Evolutionary conservation across 2,329 filamentous ascomycete species (phyloP), one percentile per base, ranked within the genome.

Genomic region (Zymoseptoria tritici): DNA sequence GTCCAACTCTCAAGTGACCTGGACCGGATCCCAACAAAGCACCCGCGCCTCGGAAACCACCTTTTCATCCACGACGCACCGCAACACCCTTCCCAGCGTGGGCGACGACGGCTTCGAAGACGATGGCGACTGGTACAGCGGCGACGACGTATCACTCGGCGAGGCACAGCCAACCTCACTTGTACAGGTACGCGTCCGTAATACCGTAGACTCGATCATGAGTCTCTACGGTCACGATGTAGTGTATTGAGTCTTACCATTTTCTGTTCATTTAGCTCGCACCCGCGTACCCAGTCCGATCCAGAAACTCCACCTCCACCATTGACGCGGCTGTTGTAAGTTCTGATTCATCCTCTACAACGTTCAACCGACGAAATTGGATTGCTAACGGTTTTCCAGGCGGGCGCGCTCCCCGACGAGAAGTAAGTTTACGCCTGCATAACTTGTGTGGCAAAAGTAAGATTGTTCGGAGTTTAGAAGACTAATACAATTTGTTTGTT

Each of bases 141-240:
- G 66, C 19, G 62, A 66, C 53, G 68, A 69, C n/a, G 65, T 61
- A 42, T 53, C 57, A 5, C 51, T 64, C 46, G 52, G 60, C 29
- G 63, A 63, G 55, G 67, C 68, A 19, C 62, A 65, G 36, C 62
- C 66, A 20, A 66, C 57, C 49, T 63, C 67, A 9, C 52, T 70
- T 52, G 63, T 69, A 29, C 69, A 71, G 69, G 68, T 70, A 69
- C 63, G 68, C 64, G 57, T 63, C 57, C 59, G 65, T 57, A 65
- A 66, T 54, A 66, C 66, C 22, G 60, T 71, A 57, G 67, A 69
- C 61, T 68, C 67, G 29, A 62, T 71, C 58, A 58, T 70, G 58
- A 64, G 60, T 57, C 56, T 68, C 49, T 70, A 71, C 57, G 22
- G 57, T 46, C 54, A 63, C 21, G 61, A 58, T 49, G 62, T 26